These are phyloP conservation scores for Bolboschoenus planiculmis DNA, from an alignment of 176 grass and related monocot species.

Conservation along the genomic window DNA sequence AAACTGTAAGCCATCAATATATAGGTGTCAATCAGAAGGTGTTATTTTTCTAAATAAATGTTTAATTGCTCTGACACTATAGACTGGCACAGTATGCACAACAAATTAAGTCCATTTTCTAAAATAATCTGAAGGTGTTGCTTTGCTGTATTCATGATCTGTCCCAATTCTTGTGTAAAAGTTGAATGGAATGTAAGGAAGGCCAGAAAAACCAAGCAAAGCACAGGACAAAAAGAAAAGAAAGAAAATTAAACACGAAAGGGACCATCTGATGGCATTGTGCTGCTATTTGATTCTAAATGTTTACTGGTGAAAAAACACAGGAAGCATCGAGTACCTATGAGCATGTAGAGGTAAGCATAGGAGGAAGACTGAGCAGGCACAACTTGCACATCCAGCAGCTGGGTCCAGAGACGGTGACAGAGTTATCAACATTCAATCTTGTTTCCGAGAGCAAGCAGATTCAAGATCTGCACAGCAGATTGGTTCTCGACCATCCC, in stretches of 20 bases:
- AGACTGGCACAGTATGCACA: neutral
- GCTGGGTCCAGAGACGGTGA: constrained; percentile 66
- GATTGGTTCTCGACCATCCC: constrained; percentile 71
- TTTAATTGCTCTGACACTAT: neutral
- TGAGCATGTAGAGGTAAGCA: constrained; percentile 76
- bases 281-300: neutral
- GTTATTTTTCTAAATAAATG: neutral
- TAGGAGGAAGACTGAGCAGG: constrained; percentile 72
- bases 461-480: constrained; percentile 97
- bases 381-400: constrained; percentile 93
- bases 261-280: neutral
- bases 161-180: neutral
- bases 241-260: neutral
- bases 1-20: neutral
- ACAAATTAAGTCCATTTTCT: neutral
- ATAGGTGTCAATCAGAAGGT: neutral
- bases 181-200: neutral
- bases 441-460: constrained; percentile 74
- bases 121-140: neutral
- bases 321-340: constrained; percentile 72
- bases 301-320: neutral
- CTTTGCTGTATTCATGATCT: neutral
- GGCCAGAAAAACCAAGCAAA: neutral
- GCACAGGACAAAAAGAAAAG: neutral
- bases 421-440: constrained; percentile 62